phyloP scores from a whole-genome alignment of 163 green algal species.

The Chlorella variabilis region DNA sequence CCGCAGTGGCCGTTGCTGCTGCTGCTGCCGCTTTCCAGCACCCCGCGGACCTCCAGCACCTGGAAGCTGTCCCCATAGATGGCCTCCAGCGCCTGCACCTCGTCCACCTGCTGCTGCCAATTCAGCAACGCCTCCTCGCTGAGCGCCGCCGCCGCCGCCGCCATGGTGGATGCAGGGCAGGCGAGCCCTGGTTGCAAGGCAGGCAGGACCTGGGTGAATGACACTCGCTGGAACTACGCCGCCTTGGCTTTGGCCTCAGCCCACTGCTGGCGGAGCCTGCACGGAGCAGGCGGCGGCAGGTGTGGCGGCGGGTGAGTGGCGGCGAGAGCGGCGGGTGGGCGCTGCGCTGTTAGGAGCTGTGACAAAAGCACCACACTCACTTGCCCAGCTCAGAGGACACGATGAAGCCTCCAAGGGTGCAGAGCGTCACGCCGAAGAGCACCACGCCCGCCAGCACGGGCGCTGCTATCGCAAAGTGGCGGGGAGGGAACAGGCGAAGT shows the following conservation, averaged over 20 bases:
- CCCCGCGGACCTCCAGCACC: slow-evolving; percentile 11
- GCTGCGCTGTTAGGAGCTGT: neutral
- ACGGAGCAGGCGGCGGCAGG: neutral
- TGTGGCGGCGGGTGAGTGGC: too few species aligned
- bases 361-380: neutral
- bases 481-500: slow-evolving; percentile 27
- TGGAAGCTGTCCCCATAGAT: slow-evolving; percentile 68
- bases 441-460: slow-evolving; percentile 34
- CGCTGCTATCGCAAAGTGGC: slow-evolving; percentile 28
- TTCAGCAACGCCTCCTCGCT: slow-evolving; percentile 13
- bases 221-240: too few species aligned
- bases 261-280: neutral
- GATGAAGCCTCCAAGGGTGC: slow-evolving; percentile 40
- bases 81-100: slow-evolving; percentile 64
- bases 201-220: too few species aligned
- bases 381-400: slow-evolving; percentile 19
- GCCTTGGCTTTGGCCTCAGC: neutral
- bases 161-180: neutral
- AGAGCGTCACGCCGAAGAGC: slow-evolving; percentile 26
- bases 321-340: neutral
- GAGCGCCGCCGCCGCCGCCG: neutral
- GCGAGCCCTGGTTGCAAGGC: too few species aligned
- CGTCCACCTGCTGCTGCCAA: slow-evolving; percentile 71
- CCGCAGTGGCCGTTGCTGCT: neutral
- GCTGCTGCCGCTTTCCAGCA: neutral